Base-by-base conservation (phyloP, 352 stramenopile genomes). In the Phytophthora pistaciae region DNA sequence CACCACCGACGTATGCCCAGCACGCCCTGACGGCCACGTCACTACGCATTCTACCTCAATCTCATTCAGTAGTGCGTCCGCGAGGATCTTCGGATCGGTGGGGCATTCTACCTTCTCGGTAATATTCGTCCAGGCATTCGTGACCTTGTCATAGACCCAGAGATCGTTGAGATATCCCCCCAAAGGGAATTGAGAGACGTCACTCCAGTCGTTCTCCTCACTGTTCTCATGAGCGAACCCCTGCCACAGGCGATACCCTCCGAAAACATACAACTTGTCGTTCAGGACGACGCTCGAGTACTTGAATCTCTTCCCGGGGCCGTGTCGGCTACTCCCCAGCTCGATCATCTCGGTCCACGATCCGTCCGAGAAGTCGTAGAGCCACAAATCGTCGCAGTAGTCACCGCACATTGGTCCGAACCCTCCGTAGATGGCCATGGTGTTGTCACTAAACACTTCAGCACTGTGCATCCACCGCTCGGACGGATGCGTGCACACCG, bases 341-440 rank as follows among this genome's bases (percentile, higher is more conserved):
- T 92, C 82, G 59, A 88, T 90, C 79, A 95, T 86, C 70, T 97
- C 79, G 36, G 87, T 97, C 94, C 93, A 99, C 42, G 87, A 78
- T 63, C 96, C 94, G 73, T 96, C 87, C 0, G 75, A 74, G 58
- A 99, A 90, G 74, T 99, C 92, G 57, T 98, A 98, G 13, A 96
- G 70, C 96, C 97, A 99, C 72, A 98, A 83, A 78, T 99, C 97
- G 72, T 98, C 84, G 77, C 97, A 99, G 66, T 98, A 99, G 73
- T 99, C 97, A 42, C 91, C 87, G 68, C 97, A 99, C 29, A 96
- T 77, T 7, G 91, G 85, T 0, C 85, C 91, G 64, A 98, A 99
- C 9, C 97, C 97, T 27, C 96, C 96, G 70, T 98, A 99, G 42
- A 99, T 70, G 13, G 94, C 68, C 93, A 99, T 98, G 3, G 88